Percentiles rank a stretch among this genome's conserved stretches.
These are phyloP conservation scores for Alternaria burnsii DNA, from an alignment of 2,329 filamentous ascomycete species.

Conservation along the genomic window DNA sequence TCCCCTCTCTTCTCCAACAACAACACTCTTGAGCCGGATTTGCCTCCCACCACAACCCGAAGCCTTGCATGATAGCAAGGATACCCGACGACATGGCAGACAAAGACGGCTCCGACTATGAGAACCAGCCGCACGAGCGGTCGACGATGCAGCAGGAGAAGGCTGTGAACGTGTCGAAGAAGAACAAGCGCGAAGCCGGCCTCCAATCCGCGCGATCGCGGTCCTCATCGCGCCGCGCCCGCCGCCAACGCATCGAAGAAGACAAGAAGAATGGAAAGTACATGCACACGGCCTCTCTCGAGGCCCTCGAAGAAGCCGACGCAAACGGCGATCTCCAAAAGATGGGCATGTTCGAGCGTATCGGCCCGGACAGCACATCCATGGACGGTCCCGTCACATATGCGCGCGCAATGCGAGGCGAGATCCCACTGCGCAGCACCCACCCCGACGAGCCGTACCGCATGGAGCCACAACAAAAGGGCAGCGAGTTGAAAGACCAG, in stretches of 20 bases:
- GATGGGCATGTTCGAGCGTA: constrained; percentile 63
- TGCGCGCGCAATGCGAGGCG: constrained; percentile 62
- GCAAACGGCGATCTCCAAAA: constrained; percentile 58
- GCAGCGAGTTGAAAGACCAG: constrained; percentile 58
- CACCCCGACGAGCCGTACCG: constrained; percentile 61
- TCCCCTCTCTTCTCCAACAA: constrained; percentile 6
- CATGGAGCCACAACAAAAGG: constrained; percentile 52
- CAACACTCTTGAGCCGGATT: not conserved
- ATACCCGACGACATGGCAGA: constrained; percentile 43
- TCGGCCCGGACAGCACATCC: constrained; percentile 63
- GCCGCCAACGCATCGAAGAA: constrained; percentile 57
- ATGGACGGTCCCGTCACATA: constrained; percentile 66
- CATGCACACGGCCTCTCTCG: constrained; percentile 60
- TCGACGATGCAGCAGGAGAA: constrained; percentile 59
- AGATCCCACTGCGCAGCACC: constrained; percentile 63
- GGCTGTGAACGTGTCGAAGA: constrained; percentile 53
- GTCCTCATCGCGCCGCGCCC: constrained; percentile 57
- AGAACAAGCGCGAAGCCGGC: constrained; percentile 48
- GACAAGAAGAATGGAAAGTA: constrained; percentile 58
- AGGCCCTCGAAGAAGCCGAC: constrained; percentile 61
- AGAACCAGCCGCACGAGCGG: constrained; percentile 46
- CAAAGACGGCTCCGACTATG: constrained; percentile 39
- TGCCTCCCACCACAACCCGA: not conserved
- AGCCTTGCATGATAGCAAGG: constrained; percentile 29
- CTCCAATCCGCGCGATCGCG: constrained; percentile 56